Percentiles rank a stretch among this genome's conserved stretches.
phyloP scores from a whole-genome alignment of 805 yeast genomes.

The Candida boleticola region DNA sequence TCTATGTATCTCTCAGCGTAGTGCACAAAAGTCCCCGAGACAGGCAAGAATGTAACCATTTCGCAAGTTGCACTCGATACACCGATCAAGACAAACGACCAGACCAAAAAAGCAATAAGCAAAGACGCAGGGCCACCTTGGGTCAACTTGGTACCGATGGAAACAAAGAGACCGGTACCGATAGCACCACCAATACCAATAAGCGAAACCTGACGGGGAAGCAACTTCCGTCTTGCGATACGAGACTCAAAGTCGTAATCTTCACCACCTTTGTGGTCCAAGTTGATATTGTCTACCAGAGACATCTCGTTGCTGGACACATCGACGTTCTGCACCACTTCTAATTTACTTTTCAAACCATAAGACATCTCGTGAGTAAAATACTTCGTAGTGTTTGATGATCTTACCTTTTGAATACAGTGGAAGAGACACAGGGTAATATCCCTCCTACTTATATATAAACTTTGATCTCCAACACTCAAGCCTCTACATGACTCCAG shows the following conservation, averaged over 20 bases:
- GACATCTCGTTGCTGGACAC: no score
- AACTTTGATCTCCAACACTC: no score
- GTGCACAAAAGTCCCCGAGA: constrained; percentile 48
- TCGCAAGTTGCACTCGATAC: constrained; percentile 16
- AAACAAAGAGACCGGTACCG: constrained; percentile 9
- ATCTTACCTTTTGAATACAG: no score
- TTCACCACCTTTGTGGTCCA: constrained; percentile 20
- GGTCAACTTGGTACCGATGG: constrained; percentile 6
- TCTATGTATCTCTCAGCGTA: constrained; percentile 58
- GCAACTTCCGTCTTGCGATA: constrained; percentile 20
- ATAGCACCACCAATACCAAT: constrained; percentile 26
- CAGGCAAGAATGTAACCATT: constrained; percentile 17
- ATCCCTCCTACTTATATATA: no score
- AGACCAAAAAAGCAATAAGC: constrained; percentile 16
- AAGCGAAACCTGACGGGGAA: constrained; percentile 15
- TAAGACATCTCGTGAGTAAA: no score
- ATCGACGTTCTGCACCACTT: no score
- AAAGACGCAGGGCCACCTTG: constrained; percentile 19
- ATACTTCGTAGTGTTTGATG: no score
- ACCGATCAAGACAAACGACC: constrained; percentile 17
- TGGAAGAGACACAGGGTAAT: no score
- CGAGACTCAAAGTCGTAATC: constrained; percentile 12
- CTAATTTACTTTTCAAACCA: no score
- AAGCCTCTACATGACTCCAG: no score
- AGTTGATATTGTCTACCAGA: no score